Evolutionary conservation across 108 stramenopile species (phyloP).

Genomic region (Skeletonema grethae): DNA sequence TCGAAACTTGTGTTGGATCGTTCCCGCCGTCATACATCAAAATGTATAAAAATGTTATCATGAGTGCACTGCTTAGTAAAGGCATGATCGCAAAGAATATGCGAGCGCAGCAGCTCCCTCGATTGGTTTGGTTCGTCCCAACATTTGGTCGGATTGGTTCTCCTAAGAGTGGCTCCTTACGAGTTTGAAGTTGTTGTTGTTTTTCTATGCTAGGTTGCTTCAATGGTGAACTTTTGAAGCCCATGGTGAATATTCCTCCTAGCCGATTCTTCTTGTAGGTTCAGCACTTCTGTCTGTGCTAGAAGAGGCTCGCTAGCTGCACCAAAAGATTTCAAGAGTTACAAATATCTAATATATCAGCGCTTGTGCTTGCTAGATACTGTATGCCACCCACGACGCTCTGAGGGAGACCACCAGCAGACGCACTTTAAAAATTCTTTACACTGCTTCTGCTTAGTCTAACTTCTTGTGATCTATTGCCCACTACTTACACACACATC

Average conservation of each 20-base stretch:
- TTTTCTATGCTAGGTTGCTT: neutral
- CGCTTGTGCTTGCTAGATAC: too few relatives aligned
- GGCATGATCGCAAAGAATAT: neutral
- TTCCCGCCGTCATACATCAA: neutral
- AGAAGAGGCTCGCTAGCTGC: too few relatives aligned
- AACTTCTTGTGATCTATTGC: too few relatives aligned
- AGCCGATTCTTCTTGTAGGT: neutral
- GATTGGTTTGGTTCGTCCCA: neutral
- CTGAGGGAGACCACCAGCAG: too few relatives aligned
- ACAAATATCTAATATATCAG: too few relatives aligned
- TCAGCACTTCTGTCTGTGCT: neutral
- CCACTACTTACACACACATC: too few relatives aligned
- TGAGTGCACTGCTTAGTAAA: neutral
- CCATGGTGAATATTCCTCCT: neutral
- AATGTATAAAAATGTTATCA: neutral
- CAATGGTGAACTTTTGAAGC: neutral
- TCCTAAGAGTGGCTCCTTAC: neutral
- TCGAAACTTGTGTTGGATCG: neutral
- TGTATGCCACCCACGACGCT: too few relatives aligned
- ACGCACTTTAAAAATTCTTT: too few relatives aligned
- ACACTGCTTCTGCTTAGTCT: too few relatives aligned
- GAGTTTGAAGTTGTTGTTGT: neutral
- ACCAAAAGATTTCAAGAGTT: too few relatives aligned
- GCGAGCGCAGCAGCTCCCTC: neutral
- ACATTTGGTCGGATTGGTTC: neutral